Conservation (phyloP, 2,329 filamentous ascomycete species). For the Calonectria honghensis region DNA sequence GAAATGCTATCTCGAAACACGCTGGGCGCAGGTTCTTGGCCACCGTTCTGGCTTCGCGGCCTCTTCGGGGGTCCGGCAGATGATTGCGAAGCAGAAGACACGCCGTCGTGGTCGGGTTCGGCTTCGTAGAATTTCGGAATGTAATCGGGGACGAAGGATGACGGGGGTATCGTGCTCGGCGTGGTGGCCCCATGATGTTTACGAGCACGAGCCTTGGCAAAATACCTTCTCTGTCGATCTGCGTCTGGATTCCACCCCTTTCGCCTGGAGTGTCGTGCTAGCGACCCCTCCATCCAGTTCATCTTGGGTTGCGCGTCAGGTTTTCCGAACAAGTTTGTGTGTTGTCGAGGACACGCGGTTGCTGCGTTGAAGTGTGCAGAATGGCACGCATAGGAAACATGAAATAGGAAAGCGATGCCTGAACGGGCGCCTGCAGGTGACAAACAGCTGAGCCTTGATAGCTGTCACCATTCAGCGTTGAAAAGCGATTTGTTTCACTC, state of each 20-base stretch:
- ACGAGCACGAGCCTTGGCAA: slow-evolving; percentile 60
- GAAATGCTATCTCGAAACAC: not conserved
- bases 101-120: slow-evolving; percentile 3
- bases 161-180: slow-evolving; percentile 17
- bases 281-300: slow-evolving; percentile 65
- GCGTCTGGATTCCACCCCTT: slow-evolving; percentile 59
- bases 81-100: slow-evolving; percentile 33
- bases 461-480: not conserved
- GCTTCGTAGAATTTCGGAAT: slow-evolving; percentile 40
- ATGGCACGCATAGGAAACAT: slow-evolving; percentile 6
- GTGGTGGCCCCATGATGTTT: slow-evolving; percentile 43
- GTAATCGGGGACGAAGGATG: slow-evolving; percentile 56
- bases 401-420: slow-evolving; percentile 12
- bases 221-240: slow-evolving; percentile 62
- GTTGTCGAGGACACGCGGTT: not conserved
- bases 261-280: slow-evolving; percentile 61
- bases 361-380: slow-evolving; percentile 4
- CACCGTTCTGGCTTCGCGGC: slow-evolving; percentile 36
- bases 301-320: slow-evolving; percentile 51
- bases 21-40: not conserved
- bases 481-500: not conserved
- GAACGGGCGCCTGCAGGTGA: not conserved
- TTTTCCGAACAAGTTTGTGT: slow-evolving; percentile 1
- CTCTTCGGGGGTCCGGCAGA: slow-evolving; percentile 38
- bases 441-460: not conserved